Conservation (phyloP, 1,139 yeast genomes). For the Suhomyces ambrosiae region DNA sequence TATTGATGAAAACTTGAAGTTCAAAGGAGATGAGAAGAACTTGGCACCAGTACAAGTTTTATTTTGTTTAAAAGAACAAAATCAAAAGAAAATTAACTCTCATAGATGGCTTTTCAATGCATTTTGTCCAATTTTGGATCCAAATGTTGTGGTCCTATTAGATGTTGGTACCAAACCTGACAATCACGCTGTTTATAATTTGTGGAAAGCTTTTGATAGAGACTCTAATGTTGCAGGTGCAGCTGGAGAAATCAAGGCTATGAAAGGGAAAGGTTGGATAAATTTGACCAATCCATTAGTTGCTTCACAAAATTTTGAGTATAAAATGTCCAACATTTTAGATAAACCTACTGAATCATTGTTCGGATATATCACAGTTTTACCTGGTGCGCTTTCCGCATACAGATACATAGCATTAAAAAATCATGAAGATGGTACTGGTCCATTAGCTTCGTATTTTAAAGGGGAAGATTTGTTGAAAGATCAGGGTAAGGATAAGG, state of each 20-base stretch:
- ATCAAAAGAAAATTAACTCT: conserved; percentile 88
- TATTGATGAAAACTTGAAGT: conserved; percentile 78
- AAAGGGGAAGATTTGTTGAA: conserved; percentile 75
- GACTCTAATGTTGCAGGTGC: conserved; percentile 98
- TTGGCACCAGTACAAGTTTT: conserved; percentile 90
- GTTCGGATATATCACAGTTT: conserved; percentile 89
- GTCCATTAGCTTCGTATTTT: conserved; percentile 86
- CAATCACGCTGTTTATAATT: conserved; percentile 77
- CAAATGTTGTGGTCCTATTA: conserved; percentile 78
- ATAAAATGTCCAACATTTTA: conserved; percentile 90
- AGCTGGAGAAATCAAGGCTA: conserved; percentile 93
- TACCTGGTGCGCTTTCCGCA: conserved; percentile 96
- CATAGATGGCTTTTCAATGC: conserved; percentile 96
- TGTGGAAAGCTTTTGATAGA: conserved; percentile 96
- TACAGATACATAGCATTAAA: conserved; percentile 86
- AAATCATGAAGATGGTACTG: conserved; percentile 88
- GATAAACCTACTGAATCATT: conserved; percentile 94
- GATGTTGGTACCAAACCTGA: conserved; percentile 96
- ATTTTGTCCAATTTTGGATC: conserved; percentile 85
- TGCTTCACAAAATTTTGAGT: conserved; percentile 95
- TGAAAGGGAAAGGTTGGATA: conserved; percentile 84
- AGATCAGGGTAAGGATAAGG: conserved; percentile 26
- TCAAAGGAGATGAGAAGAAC: conserved; percentile 76
- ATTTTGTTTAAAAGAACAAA: conserved; percentile 86
- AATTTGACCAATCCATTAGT: conserved; percentile 87